Conservation (phyloP, 495 filamentous ascomycete genomes). For the Hypoxylon subgilvum region DNA sequence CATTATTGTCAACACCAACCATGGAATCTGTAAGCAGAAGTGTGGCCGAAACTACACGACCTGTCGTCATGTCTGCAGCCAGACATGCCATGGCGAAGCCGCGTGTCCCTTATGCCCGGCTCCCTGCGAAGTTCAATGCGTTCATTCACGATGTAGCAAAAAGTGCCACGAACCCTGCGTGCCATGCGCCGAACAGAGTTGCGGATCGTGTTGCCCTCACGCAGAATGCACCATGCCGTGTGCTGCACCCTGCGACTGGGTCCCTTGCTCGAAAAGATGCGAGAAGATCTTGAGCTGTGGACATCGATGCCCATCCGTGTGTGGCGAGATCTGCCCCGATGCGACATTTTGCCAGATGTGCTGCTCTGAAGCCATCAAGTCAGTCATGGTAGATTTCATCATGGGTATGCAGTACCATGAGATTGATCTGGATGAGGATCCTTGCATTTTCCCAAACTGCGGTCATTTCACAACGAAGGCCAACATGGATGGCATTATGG, state of each 20-base stretch:
- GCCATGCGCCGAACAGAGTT: slow-evolving; percentile 65
- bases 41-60: slow-evolving; percentile 65
- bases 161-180: slow-evolving; percentile 68
- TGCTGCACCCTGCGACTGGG: slow-evolving; percentile 70
- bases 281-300: slow-evolving; percentile 63
- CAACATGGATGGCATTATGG: slow-evolving; percentile 72
- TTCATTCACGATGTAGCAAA: slow-evolving; percentile 65
- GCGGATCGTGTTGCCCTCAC: slow-evolving; percentile 65
- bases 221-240: slow-evolving; percentile 69
- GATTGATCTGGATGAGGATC: slow-evolving; percentile 63
- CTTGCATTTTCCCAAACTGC: slow-evolving; percentile 70
- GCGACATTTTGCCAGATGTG: slow-evolving; percentile 63
- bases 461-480: slow-evolving; percentile 69
- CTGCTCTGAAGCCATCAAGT: slow-evolving; percentile 49
- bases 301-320: slow-evolving; percentile 69
- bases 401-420: slow-evolving; percentile 59
- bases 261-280: slow-evolving; percentile 73
- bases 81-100: slow-evolving; percentile 59
- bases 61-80: slow-evolving; percentile 63
- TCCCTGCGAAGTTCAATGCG: slow-evolving; percentile 66
- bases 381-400: slow-evolving; percentile 62
- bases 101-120: slow-evolving; percentile 61
- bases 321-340: slow-evolving; percentile 69
- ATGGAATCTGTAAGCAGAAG: slow-evolving; percentile 56
- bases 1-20: slow-evolving; percentile 42